phyloP scores from a whole-genome alignment of 805 yeast species.

The Cyberlindnera veronae region DNA sequence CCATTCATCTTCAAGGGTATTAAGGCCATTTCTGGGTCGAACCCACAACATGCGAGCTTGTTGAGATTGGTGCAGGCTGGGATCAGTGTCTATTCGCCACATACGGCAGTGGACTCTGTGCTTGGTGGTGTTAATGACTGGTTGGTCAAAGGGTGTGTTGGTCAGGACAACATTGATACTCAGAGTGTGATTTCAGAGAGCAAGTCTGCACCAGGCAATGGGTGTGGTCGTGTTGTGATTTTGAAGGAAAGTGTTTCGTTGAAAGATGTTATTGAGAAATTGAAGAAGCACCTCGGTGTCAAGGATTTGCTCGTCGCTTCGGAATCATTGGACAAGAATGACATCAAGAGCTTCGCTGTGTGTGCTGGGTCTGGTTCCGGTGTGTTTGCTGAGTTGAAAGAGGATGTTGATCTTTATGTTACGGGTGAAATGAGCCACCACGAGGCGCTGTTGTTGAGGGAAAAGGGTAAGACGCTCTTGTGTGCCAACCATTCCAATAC shows the following conservation, averaged over 20 bases:
- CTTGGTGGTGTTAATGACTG: constrained; percentile 93
- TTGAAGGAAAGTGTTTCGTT: constrained; percentile 44
- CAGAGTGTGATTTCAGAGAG: constrained; percentile 43
- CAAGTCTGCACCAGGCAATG: constrained; percentile 45
- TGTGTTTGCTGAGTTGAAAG: constrained; percentile 59
- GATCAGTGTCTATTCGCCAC: constrained; percentile 92
- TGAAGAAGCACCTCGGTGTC: constrained; percentile 54
- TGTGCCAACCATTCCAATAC: constrained; percentile 90
- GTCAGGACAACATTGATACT: constrained; percentile 25
- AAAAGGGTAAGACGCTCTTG: constrained; percentile 67
- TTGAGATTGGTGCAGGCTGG: constrained; percentile 68
- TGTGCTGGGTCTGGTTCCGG: constrained; percentile 99
- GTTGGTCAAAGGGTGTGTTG: constrained; percentile 60
- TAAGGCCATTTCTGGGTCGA: constrained; percentile 57
- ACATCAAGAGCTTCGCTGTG: constrained; percentile 61
- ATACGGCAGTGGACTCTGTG: constrained; percentile 94
- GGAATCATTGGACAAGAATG: constrained; percentile 23
- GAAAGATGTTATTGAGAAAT: constrained; percentile 40
- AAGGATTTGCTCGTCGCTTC: constrained; percentile 61
- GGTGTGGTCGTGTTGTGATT: constrained; percentile 74
- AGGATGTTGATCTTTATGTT: constrained; percentile 55
- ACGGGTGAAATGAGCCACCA: constrained; percentile 97
- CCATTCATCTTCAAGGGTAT: constrained; percentile 92
- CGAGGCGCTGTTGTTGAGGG: constrained; percentile 71
- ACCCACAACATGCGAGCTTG: constrained; percentile 81